Evolutionary conservation across 2,329 filamentous ascomycete genomes (phyloP).

Genomic region (Phaeosphaeriaceae sp.): DNA sequence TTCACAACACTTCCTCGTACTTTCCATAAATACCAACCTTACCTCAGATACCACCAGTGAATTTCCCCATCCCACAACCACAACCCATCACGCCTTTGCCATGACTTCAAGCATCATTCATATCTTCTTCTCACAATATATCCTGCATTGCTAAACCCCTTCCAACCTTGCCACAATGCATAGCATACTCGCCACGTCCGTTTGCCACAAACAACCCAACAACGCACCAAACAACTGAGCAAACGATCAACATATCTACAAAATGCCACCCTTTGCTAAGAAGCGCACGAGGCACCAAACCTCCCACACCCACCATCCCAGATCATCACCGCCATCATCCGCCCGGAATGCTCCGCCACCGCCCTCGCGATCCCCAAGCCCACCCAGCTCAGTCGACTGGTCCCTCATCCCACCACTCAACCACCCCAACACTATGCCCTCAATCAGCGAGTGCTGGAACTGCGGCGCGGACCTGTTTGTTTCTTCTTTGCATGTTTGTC

Average conservation of each 20-base stretch:
- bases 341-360: no score
- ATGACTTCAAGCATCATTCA: neutral
- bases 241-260: neutral
- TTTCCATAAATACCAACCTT: neutral
- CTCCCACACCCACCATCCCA: neutral
- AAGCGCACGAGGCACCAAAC: no score
- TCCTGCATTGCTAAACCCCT: neutral
- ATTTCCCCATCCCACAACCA: neutral
- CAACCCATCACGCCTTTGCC: neutral
- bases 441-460: conserved; percentile 8
- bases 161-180: neutral
- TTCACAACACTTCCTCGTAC: neutral
- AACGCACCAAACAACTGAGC: neutral
- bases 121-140: neutral
- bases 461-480: conserved; percentile 5
- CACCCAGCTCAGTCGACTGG: neutral
- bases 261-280: neutral
- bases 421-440: neutral
- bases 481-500: neutral
- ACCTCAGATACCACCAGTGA: neutral
- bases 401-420: neutral
- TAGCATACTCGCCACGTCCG: neutral
- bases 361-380: no score
- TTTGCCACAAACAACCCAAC: neutral
- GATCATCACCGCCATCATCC: neutral